Conservation (phyloP, 148 eudicot species). For the Camellia lanceoleosa region DNA sequence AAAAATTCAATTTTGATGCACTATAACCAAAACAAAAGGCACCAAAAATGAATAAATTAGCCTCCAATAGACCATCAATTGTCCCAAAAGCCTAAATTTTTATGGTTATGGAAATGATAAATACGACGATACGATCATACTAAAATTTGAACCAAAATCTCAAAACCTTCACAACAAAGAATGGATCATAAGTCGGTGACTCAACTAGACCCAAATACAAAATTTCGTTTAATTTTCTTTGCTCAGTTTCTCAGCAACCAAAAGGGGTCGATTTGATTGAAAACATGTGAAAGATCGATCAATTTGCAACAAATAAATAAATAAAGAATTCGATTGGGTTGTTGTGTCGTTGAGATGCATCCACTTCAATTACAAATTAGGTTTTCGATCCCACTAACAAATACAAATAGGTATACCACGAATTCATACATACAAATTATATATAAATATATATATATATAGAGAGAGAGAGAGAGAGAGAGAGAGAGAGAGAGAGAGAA, state of each 20-base stretch:
- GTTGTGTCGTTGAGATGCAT: neutral
- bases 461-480: slow-evolving; percentile 4
- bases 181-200: too few relatives aligned
- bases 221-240: neutral
- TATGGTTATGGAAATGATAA: too few relatives aligned
- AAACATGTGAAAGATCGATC: too few relatives aligned
- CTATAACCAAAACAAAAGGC: neutral
- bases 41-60: neutral
- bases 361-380: neutral
- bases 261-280: neutral
- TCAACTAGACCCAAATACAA: neutral
- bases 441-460: neutral
- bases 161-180: neutral
- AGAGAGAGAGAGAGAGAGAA: neutral
- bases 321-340: neutral
- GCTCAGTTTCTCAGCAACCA: neutral
- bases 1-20: too few relatives aligned
- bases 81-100: neutral
- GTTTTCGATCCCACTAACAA: neutral
- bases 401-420: neutral
- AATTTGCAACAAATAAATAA: too few relatives aligned
- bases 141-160: too few relatives aligned
- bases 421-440: neutral
- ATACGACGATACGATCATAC: too few relatives aligned
- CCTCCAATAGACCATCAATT: neutral